A percentile compares a stretch with the other conserved stretches of the same genome.
Evolutionary conservation across 78 protist genomes (phyloP).

Genomic region (Pigoraptor vietnamica): DNA sequence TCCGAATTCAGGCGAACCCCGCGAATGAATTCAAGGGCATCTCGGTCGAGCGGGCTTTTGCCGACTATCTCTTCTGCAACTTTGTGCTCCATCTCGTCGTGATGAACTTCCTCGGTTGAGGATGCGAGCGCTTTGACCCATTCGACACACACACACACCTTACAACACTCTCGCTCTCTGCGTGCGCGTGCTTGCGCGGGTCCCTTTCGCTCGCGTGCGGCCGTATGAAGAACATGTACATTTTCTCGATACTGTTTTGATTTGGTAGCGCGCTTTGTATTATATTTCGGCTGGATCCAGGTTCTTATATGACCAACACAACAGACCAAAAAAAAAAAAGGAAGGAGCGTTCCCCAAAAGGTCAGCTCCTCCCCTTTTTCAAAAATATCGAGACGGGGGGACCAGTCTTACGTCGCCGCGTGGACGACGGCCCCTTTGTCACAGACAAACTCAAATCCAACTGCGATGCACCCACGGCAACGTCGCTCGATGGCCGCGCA

Average conservation of each 20-base stretch:
- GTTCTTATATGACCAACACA: background rate
- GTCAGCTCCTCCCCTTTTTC: background rate
- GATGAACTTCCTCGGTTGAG: constrained; percentile 69
- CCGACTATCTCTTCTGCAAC: constrained; percentile 62
- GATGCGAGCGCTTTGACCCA: background rate
- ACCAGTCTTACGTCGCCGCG: background rate
- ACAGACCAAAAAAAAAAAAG: background rate
- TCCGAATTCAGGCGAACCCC: constrained; percentile 59
- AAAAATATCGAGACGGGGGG: background rate
- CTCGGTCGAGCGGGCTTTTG: constrained; percentile 60
- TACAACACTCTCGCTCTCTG: no score
- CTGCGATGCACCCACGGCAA: no score
- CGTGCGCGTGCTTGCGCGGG: no score
- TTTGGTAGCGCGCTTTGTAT: no score
- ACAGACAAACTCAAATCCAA: background rate
- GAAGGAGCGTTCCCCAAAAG: background rate
- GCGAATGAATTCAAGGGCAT: constrained; percentile 23
- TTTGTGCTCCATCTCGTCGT: constrained; percentile 66
- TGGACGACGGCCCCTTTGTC: background rate
- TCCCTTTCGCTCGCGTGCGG: no score
- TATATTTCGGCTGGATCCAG: no score
- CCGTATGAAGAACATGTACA: no score
- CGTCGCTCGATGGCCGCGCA: no score
- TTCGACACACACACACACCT: no score
- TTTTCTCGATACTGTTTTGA: no score